Evolutionary conservation across 2,329 filamentous ascomycete genomes (phyloP), one percentile per base, ranked within the genome.

Genomic region (Claviceps maximensis): DNA sequence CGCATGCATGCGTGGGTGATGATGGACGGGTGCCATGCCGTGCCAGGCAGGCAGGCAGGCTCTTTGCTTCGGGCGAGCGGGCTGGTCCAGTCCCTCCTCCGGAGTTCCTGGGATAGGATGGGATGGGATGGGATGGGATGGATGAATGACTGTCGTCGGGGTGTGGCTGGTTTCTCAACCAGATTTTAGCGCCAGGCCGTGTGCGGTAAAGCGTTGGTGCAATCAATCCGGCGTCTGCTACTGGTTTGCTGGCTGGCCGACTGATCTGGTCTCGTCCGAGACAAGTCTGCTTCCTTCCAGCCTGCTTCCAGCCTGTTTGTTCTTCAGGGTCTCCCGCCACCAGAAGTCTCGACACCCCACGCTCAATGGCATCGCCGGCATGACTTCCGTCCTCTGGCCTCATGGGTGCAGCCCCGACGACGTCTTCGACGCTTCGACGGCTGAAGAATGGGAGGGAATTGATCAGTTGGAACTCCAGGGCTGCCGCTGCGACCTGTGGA

Each of bases 141-240:
- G n/a, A n/a, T n/a, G n/a, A n/a, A n/a, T n/a, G n/a, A n/a, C n/a
- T n/a, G n/a, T n/a, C n/a, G n/a, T n/a, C n/a, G n/a, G 53, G 33
- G 50, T 15, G 12, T 23, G n/a, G 29, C 33, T 23, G 46, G 19
- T 19, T 57, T 48, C 59, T 58, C 59, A 61, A 61, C 59, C 59
- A 61, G 44, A 61, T 58, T 58, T 49, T 1, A 0, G 42, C 54
- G 19, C 59, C 59, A 61, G 50, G 44, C 59, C 51, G 3, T 51
- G 41, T 44, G 25, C 36, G 52, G 58, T 21, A 56, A 55, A 51
- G 36, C 31, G 54, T 27, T 51, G 48, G 41, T 42, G 27, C 41
- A 36, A 23, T 19, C 25, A 21, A 6, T 40, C 19, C 36, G 21
- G n/a, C 17, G n/a, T 40, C 17, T 44, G 29, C 47, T 33, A 47